A percentile compares a stretch with the other conserved stretches of the same genome.
phyloP scores from a whole-genome alignment of 2,329 filamentous ascomycete genomes.

The Lachnellula suecica region DNA sequence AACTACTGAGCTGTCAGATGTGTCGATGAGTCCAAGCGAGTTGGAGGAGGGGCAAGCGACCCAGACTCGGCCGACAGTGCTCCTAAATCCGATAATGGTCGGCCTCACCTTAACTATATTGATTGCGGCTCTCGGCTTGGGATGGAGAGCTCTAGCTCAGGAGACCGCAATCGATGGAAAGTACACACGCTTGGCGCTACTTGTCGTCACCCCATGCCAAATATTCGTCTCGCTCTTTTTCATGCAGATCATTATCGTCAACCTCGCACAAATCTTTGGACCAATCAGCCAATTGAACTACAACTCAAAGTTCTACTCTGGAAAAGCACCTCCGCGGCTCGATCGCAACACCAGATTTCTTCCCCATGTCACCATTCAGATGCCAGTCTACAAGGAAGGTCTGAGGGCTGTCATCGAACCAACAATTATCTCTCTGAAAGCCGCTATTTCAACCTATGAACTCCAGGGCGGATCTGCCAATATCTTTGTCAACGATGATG shows the following conservation, averaged over 20 bases:
- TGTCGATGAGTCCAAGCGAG: conserved; percentile 30
- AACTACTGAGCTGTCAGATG: conserved; percentile 22
- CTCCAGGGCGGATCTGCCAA: conserved; percentile 64
- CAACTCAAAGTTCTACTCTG: conserved; percentile 42
- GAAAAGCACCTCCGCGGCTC: conserved; percentile 37
- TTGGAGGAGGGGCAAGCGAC: conserved; percentile 30
- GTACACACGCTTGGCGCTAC: conserved; percentile 53
- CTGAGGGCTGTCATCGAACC: conserved; percentile 51
- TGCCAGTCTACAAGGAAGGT: conserved; percentile 51
- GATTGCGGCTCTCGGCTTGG: conserved; percentile 52
- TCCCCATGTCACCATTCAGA: conserved; percentile 48
- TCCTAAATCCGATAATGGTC: conserved; percentile 56
- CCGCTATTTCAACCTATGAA: conserved; percentile 58
- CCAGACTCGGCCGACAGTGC: conserved; percentile 47
- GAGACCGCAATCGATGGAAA: conserved; percentile 52
- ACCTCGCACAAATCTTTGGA: conserved; percentile 50
- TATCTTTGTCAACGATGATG: conserved; percentile 69
- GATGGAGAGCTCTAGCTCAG: conserved; percentile 54
- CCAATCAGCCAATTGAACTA: conserved; percentile 44
- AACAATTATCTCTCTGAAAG: conserved; percentile 54
- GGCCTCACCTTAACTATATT: conserved; percentile 52
- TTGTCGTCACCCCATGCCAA: conserved; percentile 51
- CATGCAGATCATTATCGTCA: conserved; percentile 49
- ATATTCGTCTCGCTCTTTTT: conserved; percentile 55
- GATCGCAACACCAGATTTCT: conserved; percentile 41